Evolutionary conservation across 2,329 filamentous ascomycete genomes (phyloP).

Genomic region (Penicillium sp.): DNA sequence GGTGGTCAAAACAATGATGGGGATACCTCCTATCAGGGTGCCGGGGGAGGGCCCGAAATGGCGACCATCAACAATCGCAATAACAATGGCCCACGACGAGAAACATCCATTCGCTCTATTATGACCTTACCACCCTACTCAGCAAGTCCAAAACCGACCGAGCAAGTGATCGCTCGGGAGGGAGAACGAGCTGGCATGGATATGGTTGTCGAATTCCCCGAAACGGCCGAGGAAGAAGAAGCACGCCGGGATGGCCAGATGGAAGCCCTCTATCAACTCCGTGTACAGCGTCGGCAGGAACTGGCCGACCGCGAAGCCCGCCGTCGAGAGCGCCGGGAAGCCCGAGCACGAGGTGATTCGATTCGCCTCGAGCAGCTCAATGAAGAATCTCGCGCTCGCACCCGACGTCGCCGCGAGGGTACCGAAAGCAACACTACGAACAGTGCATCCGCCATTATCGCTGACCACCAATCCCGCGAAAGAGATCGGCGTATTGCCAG

Average conservation of each 20-base stretch:
- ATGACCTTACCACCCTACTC: slow-evolving; percentile 91
- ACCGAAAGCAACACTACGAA: slow-evolving; percentile 40
- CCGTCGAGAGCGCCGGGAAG: slow-evolving; percentile 69
- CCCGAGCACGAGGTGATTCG: slow-evolving; percentile 70
- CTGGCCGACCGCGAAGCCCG: slow-evolving; percentile 75
- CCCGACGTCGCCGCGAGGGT: slow-evolving; percentile 30
- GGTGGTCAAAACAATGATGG: slow-evolving; percentile 19
- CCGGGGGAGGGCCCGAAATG: slow-evolving; percentile 33
- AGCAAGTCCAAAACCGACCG: slow-evolving; percentile 68
- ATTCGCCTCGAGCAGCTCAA: slow-evolving; percentile 67
- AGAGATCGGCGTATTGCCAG: slow-evolving; percentile 50
- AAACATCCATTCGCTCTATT: slow-evolving; percentile 86
- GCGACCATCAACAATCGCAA: slow-evolving; percentile 15
- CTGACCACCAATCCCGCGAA: slow-evolving; percentile 48
- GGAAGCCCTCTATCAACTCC: slow-evolving; percentile 89
- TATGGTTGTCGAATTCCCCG: slow-evolving; percentile 81
- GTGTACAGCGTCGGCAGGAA: slow-evolving; percentile 73
- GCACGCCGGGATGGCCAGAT: slow-evolving; percentile 81
- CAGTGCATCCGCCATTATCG: slow-evolving; percentile 41
- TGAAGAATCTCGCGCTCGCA: slow-evolving; percentile 54
- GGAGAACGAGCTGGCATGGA: slow-evolving; percentile 92
- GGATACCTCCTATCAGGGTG: slow-evolving; percentile 32
- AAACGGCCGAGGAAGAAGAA: slow-evolving; percentile 78
- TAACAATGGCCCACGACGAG: slow-evolving; percentile 65
- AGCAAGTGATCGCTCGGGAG: slow-evolving; percentile 82